These are phyloP conservation scores for Penicillium sp. DNA, from an alignment of 2,329 filamentous ascomycete genomes.

Conservation along the genomic window DNA sequence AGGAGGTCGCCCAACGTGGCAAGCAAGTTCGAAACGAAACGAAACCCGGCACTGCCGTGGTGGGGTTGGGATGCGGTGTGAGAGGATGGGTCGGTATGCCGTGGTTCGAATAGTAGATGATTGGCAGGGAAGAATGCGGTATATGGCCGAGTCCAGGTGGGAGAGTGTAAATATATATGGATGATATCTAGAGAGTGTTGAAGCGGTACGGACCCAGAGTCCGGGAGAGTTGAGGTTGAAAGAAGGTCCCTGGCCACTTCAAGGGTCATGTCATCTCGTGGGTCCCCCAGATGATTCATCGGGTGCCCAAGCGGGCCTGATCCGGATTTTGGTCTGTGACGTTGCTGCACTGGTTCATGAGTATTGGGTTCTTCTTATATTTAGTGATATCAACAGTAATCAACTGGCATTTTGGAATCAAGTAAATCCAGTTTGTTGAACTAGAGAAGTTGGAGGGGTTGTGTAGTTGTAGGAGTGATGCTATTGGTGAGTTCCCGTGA, in stretches of 20 bases:
- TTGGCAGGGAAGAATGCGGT: constrained; percentile 19
- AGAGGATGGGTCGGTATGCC: constrained; percentile 18
- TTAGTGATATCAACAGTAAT: no score
- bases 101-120: constrained; percentile 9
- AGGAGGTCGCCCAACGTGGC: constrained; percentile 22
- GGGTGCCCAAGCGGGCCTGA: constrained; percentile 9
- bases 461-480: not conserved
- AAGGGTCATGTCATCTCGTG: constrained; percentile 22
- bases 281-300: constrained; percentile 27
- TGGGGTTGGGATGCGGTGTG: constrained; percentile 29
- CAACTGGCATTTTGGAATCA: no score
- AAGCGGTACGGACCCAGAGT: constrained; percentile 14
- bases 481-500: constrained; percentile 6
- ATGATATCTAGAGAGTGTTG: constrained; percentile 2
- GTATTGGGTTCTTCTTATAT: not conserved
- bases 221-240: constrained; percentile 11
- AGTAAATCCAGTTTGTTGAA: not conserved
- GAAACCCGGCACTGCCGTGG: constrained; percentile 17
- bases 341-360: no score
- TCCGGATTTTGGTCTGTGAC: not conserved
- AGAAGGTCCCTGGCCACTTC: not conserved
- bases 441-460: not conserved
- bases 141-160: no score
- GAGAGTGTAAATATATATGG: no score
- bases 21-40: constrained; percentile 11